A percentile compares a stretch with the other conserved stretches of the same genome.
Conservation (phyloP, 352 stramenopile genomes). For the Globisporangium cylindrosporum region DNA sequence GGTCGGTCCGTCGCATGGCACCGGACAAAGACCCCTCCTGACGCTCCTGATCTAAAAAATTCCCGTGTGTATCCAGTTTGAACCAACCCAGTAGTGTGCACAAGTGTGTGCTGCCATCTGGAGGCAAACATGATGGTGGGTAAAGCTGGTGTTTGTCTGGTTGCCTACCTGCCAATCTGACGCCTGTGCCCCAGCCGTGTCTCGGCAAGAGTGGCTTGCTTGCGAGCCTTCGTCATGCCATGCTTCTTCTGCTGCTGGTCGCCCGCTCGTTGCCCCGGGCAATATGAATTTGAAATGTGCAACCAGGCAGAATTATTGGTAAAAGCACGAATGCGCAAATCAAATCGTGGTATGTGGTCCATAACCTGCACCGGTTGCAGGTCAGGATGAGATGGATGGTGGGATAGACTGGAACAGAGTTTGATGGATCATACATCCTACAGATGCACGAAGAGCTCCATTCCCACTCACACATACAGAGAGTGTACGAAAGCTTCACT, state of each 20-base stretch:
- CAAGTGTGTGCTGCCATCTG: background rate
- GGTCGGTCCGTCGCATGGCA: background rate
- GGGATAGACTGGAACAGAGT: no score
- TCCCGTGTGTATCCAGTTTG: background rate
- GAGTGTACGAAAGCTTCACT: background rate
- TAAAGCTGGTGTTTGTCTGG: background rate
- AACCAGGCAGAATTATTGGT: background rate
- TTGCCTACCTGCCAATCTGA: background rate
- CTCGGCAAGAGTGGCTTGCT: background rate
- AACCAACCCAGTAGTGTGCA: background rate
- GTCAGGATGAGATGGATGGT: background rate
- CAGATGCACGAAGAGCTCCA: background rate
- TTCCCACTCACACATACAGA: background rate
- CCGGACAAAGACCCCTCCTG: background rate
- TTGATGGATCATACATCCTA: background rate
- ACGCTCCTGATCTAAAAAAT: background rate
- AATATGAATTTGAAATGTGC: background rate
- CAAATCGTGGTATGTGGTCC: background rate
- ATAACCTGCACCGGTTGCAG: background rate
- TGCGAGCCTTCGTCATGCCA: background rate
- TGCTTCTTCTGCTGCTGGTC: conserved; percentile 8
- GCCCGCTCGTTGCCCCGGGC: background rate
- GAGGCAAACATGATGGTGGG: background rate
- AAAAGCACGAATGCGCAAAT: background rate
- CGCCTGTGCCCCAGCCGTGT: background rate